These are phyloP conservation scores for Dipodascus geniculatus DNA, from an alignment of 805 yeast species.

Conservation along the genomic window DNA sequence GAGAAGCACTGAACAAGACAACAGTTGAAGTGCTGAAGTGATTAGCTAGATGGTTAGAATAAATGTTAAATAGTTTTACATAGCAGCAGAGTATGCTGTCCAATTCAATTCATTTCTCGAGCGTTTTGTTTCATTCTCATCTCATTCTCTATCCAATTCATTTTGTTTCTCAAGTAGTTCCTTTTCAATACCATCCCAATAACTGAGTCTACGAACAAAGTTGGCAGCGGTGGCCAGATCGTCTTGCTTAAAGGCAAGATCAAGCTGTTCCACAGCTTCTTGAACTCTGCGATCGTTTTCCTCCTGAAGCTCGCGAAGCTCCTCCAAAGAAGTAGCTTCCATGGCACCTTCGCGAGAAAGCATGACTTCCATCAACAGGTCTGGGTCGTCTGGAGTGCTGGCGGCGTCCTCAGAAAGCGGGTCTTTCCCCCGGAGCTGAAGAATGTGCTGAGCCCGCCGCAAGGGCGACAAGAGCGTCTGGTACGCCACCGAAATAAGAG, in stretches of 20 bases:
- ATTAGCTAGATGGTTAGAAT: no score
- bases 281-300: slow-evolving; percentile 50
- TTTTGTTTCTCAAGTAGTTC: slow-evolving; percentile 42
- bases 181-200: slow-evolving; percentile 68
- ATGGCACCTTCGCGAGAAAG: slow-evolving; percentile 80
- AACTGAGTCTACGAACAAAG: slow-evolving; percentile 62
- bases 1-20: no score
- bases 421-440: slow-evolving; percentile 42
- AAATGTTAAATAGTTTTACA: no score
- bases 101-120: no score
- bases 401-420: slow-evolving; percentile 33
- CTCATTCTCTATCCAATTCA: not conserved
- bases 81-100: no score
- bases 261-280: slow-evolving; percentile 34
- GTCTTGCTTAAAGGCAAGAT: slow-evolving; percentile 32
- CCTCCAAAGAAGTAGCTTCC: slow-evolving; percentile 46
- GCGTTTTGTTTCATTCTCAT: no score
- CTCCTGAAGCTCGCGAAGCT: slow-evolving; percentile 37
- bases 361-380: slow-evolving; percentile 60
- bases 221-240: slow-evolving; percentile 50
- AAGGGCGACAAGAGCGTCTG: slow-evolving; percentile 60
- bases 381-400: slow-evolving; percentile 31
- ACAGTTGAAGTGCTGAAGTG: no score
- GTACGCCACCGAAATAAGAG: slow-evolving; percentile 68
- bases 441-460: slow-evolving; percentile 50